Base-by-base conservation (phyloP, 768 basidiomycete genomes). In the Termitomyces sp. region DNA sequence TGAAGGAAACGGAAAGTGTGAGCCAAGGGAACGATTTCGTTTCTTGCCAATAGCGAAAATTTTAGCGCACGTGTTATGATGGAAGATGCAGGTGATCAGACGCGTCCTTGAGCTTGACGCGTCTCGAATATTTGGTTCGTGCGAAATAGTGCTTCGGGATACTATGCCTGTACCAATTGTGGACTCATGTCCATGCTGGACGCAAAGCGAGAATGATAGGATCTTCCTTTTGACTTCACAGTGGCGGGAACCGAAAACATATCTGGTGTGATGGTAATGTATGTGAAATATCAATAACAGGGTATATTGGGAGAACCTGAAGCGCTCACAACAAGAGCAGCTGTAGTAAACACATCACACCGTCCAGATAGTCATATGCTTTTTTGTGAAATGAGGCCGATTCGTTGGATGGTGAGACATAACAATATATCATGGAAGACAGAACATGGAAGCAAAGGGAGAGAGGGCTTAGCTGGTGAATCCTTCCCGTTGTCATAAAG, bases 1-100 rank as follows among this genome's bases (percentile, higher is more conserved):
- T 52, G 38, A 52, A 52, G 51, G 38, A 52, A 54, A 45, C 43
- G 53, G 53, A 54, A 54, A 43, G 53, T 54, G 18, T 35, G 53
- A 54, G 38, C 53, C 53, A 45, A 40, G 16, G 43, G 16, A 44
- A 18, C 41, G 41, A 53, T 41, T 11, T 13, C 2, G 3, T 1
- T 16, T 26, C 6, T 11, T 33, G 11, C n/a, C 5, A 13, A 33
- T 1, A 11, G 20, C 24, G 8, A 4, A 22, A 38, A 51, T 49
- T 50, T 35, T 8, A n/a, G 26, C 3, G 51, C 51, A 52, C 51
- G 24, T 52, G 51, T 13, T 13, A 18, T 41, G 38, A 40, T 28
- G 10, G 18, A 28, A 5, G 11, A 7, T 28, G 16, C 51, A 52
- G 26, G 51, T 52, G 51, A 52, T 52, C 18, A 13, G 26, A 30